These are phyloP conservation scores for Steccherinum ochraceum DNA, from an alignment of 768 basidiomycete genomes.

Conservation along the genomic window DNA sequence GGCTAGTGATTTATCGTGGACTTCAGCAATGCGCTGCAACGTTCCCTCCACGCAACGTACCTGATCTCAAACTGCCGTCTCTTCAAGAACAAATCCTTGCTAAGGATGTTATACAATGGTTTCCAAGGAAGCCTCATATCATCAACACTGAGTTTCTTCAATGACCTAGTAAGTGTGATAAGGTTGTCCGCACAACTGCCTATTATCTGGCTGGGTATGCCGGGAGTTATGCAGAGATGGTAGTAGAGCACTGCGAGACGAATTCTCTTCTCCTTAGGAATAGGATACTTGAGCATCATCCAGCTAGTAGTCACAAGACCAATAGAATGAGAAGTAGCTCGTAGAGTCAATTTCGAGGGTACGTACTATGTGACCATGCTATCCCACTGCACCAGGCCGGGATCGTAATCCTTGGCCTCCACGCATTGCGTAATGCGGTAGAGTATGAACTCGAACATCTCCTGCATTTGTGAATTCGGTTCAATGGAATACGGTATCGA, in stretches of 20 bases:
- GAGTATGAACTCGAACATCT: slow-evolving; percentile 68
- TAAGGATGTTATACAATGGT: slow-evolving; percentile 66
- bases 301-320: slow-evolving; percentile 50
- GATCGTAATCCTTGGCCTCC: slow-evolving; percentile 77
- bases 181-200: slow-evolving; percentile 63
- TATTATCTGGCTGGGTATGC: slow-evolving; percentile 65
- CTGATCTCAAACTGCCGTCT: slow-evolving; percentile 75
- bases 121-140: slow-evolving; percentile 82
- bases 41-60: too few relatives aligned
- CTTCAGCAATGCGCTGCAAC: too few relatives aligned
- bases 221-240: slow-evolving; percentile 67
- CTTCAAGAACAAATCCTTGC: slow-evolving; percentile 69
- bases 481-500: slow-evolving; percentile 77
- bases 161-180: slow-evolving; percentile 52
- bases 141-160: slow-evolving; percentile 68
- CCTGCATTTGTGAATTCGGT: slow-evolving; percentile 66
- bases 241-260: slow-evolving; percentile 74
- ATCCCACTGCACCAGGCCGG: slow-evolving; percentile 77
- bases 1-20: slow-evolving; percentile 45
- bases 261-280: slow-evolving; percentile 74
- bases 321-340: slow-evolving; percentile 3
- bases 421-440: slow-evolving; percentile 65
- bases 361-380: slow-evolving; percentile 68
- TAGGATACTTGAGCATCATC: slow-evolving; percentile 79
- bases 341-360: slow-evolving; percentile 2